Evolutionary conservation across 2,329 filamentous ascomycete species (phyloP).

Genomic region (Chlorencoelia australis): DNA sequence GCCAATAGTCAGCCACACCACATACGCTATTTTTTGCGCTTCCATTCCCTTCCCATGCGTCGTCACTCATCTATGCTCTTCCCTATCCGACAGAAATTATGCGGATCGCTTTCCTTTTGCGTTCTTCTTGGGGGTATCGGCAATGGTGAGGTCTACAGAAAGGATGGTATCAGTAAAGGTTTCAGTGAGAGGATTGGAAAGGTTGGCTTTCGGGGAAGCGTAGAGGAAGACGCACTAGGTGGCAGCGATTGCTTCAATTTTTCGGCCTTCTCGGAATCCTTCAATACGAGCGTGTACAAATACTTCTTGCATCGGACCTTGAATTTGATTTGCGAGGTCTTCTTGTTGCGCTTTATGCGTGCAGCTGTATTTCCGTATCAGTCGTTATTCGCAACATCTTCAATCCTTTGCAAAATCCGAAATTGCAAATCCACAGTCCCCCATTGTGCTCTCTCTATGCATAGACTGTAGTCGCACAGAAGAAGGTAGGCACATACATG

Average conservation of each 20-base stretch:
- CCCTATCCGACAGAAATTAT: constrained; percentile 11
- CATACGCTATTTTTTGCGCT: constrained; percentile 13
- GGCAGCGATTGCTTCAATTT: constrained; percentile 99
- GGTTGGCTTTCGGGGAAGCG: not conserved
- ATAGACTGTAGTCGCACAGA: not conserved
- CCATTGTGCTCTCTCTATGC: not conserved
- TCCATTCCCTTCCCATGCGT: constrained; percentile 4
- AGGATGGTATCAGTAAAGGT: constrained; percentile 4
- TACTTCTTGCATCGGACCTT: constrained; percentile 97
- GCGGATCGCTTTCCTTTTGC: constrained; percentile 28
- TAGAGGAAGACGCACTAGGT: constrained; percentile 62
- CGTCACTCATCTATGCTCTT: constrained; percentile 1
- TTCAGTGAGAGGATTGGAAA: not conserved
- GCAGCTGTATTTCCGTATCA: constrained; percentile 48
- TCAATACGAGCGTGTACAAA: constrained; percentile 97
- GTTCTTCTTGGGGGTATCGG: constrained; percentile 55
- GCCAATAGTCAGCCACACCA: constrained; percentile 16
- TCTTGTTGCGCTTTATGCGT: constrained; percentile 93
- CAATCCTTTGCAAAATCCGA: not conserved
- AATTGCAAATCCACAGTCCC: not conserved
- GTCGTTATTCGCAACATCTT: constrained; percentile 5
- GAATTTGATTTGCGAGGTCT: constrained; percentile 95
- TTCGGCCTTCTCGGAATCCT: constrained; percentile 98
- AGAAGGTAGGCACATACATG: constrained; percentile 63
- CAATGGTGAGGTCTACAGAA: constrained; percentile 43